Conservation (phyloP, 2,329 filamentous ascomycete genomes). For the Mycosphaerella arachidis region DNA sequence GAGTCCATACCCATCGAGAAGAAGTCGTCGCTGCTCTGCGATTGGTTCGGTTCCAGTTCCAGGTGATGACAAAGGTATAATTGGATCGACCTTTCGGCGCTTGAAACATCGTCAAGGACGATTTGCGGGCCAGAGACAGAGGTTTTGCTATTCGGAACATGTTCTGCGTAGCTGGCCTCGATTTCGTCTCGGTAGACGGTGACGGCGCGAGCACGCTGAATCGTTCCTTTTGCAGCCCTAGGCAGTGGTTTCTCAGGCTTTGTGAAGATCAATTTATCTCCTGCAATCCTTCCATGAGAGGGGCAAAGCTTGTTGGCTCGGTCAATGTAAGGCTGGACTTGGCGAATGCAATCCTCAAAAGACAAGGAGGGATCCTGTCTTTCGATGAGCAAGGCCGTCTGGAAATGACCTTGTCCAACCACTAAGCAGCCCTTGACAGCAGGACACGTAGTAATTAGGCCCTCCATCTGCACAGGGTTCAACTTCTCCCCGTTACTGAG, state of each 20-base stretch:
- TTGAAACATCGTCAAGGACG: no score
- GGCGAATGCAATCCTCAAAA: no score
- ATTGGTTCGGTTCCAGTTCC: no score
- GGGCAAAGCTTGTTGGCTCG: neutral
- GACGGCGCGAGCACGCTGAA: slow-evolving; percentile 41
- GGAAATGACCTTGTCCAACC: slow-evolving; percentile 28
- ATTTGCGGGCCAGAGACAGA: no score
- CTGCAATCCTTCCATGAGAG: slow-evolving; percentile 38
- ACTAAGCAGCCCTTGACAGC: slow-evolving; percentile 28
- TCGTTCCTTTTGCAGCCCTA: slow-evolving; percentile 45
- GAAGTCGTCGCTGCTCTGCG: no score
- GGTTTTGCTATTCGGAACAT: no score
- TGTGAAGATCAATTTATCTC: slow-evolving; percentile 40
- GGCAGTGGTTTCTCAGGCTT: slow-evolving; percentile 43
- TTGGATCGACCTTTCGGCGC: no score
- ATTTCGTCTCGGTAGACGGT: slow-evolving; percentile 44
- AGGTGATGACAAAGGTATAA: no score
- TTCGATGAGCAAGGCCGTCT: slow-evolving; percentile 29
- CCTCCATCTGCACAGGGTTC: slow-evolving; percentile 3
- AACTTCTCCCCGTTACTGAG: slow-evolving; percentile 26
- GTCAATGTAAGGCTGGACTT: neutral
- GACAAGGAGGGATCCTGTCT: slow-evolving; percentile 20
- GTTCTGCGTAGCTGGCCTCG: slow-evolving; percentile 39
- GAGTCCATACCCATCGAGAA: no score
- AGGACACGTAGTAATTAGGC: slow-evolving; percentile 17